These are phyloP conservation scores for Cladosporium sp. DNA, from an alignment of 2,329 filamentous ascomycete species.

Conservation along the genomic window DNA sequence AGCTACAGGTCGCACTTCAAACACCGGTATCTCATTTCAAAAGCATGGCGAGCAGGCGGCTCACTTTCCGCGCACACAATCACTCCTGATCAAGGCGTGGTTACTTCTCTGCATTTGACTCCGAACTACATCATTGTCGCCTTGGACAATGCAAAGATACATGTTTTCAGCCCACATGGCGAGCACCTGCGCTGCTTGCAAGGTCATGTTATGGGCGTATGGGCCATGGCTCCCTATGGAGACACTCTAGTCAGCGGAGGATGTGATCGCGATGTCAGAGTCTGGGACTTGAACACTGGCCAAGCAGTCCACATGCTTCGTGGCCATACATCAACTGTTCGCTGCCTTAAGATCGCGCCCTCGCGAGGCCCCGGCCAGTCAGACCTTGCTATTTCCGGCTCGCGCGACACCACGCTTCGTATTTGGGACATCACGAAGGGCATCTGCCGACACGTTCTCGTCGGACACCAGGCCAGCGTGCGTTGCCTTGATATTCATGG, in stretches of 20 bases:
- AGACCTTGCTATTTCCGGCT: slow-evolving; percentile 92
- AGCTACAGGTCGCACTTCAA: slow-evolving; percentile 98
- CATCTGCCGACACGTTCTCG: slow-evolving; percentile 82
- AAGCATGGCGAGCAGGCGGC: slow-evolving; percentile 93
- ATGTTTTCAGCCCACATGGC: slow-evolving; percentile 92
- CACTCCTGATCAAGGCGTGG: slow-evolving; percentile 92
- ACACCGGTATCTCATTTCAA: slow-evolving; percentile 93
- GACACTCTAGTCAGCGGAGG: slow-evolving; percentile 93
- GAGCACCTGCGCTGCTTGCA: slow-evolving; percentile 82
- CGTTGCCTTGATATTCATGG: slow-evolving; percentile 93
- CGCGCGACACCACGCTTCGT: slow-evolving; percentile 85
- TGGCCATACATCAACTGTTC: slow-evolving; percentile 92
- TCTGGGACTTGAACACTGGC: slow-evolving; percentile 92
- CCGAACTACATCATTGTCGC: slow-evolving; percentile 96
- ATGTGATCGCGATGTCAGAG: slow-evolving; percentile 91
- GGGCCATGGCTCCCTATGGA: slow-evolving; percentile 98
- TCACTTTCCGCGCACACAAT: slow-evolving; percentile 78
- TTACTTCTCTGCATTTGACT: slow-evolving; percentile 91
- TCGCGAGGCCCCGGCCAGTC: slow-evolving; percentile 48
- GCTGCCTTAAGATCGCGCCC: slow-evolving; percentile 89
- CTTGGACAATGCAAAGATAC: slow-evolving; percentile 96
- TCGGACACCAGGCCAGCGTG: slow-evolving; percentile 93
- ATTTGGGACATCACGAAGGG: slow-evolving; percentile 93
- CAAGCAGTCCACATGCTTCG: slow-evolving; percentile 75
- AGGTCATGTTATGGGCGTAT: slow-evolving; percentile 98